Evolutionary conservation across 495 filamentous ascomycete genomes (phyloP).

Genomic region (Podospora pseudopauciseta): DNA sequence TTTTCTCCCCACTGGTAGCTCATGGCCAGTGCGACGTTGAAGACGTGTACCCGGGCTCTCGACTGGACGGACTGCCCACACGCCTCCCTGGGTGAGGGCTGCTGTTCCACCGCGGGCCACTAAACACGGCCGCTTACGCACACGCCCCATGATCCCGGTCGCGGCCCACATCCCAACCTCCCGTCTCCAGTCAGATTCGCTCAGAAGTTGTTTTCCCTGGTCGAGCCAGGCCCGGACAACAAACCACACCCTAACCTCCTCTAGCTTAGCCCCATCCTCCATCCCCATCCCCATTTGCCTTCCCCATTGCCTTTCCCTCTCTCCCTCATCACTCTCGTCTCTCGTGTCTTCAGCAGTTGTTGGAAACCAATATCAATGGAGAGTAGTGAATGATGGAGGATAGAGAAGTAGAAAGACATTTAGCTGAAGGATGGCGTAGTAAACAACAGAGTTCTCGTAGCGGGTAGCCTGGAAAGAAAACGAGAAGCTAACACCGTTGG

Average conservation of each 20-base stretch:
- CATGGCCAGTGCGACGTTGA: slow-evolving; percentile 24
- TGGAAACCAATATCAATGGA: neutral
- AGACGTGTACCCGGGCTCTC: slow-evolving; percentile 21
- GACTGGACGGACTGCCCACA: slow-evolving; percentile 19
- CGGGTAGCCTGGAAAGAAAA: neutral
- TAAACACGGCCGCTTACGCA: slow-evolving; percentile 20
- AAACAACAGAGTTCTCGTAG: neutral
- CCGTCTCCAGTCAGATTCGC: slow-evolving; percentile 21
- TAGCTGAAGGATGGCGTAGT: neutral
- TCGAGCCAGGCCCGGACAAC: slow-evolving; percentile 26
- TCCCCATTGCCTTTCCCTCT: neutral
- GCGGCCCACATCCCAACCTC: slow-evolving; percentile 29
- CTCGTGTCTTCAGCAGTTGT: no score
- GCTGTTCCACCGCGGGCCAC: slow-evolving; percentile 19
- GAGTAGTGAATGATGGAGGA: neutral
- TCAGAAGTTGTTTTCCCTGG: slow-evolving; percentile 25
- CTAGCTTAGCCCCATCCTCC: slow-evolving; percentile 21
- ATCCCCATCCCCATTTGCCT: slow-evolving; percentile 10
- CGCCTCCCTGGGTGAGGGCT: slow-evolving; percentile 19
- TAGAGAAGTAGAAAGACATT: neutral
- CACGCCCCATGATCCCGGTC: slow-evolving; percentile 20
- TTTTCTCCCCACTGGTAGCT: slow-evolving; percentile 7
- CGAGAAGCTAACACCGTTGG: slow-evolving; percentile 9
- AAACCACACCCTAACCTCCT: slow-evolving; percentile 16
- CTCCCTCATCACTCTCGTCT: neutral